Evolutionary conservation across 192 early-diverging fungal genomes (phyloP).

Genomic region (Backusella tuberculispora): DNA sequence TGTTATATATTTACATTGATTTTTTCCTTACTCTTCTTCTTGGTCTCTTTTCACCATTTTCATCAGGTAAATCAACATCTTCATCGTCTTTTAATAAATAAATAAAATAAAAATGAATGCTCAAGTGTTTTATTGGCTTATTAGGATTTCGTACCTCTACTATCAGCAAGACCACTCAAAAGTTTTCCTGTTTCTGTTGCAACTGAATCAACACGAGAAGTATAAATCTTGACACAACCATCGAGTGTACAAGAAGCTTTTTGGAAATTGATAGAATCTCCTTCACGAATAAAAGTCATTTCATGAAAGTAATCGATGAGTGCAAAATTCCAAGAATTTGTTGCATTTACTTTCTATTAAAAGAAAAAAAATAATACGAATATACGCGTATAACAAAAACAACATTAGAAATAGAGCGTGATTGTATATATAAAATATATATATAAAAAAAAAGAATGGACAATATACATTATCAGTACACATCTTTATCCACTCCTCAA

Average conservation of each 20-base stretch:
- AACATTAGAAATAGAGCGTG: not conserved
- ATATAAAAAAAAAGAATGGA: slow-evolving; percentile 4
- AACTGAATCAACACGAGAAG: slow-evolving; percentile 95
- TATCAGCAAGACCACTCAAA: slow-evolving; percentile 83
- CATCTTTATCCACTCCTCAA: slow-evolving; percentile 98
- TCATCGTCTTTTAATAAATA: slow-evolving; percentile 11
- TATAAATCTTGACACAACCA: slow-evolving; percentile 97
- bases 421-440: not conserved
- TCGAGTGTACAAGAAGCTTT: slow-evolving; percentile 97
- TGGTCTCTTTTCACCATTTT: slow-evolving; percentile 51
- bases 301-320: slow-evolving; percentile 99
- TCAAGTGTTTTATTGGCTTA: not conserved
- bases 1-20: not conserved
- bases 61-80: slow-evolving; percentile 48
- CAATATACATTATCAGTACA: slow-evolving; percentile 85
- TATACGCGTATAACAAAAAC: not conserved
- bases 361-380: not conserved
- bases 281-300: slow-evolving; percentile 91
- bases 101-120: not conserved
- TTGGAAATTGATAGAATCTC: slow-evolving; percentile 98
- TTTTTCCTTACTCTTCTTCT: slow-evolving; percentile 44
- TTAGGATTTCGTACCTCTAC: slow-evolving; percentile 47
- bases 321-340: slow-evolving; percentile 95
- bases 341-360: slow-evolving; percentile 88
- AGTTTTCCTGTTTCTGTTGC: slow-evolving; percentile 91